Conservation (phyloP, 345 rosid genomes). For the Viola odorata region DNA sequence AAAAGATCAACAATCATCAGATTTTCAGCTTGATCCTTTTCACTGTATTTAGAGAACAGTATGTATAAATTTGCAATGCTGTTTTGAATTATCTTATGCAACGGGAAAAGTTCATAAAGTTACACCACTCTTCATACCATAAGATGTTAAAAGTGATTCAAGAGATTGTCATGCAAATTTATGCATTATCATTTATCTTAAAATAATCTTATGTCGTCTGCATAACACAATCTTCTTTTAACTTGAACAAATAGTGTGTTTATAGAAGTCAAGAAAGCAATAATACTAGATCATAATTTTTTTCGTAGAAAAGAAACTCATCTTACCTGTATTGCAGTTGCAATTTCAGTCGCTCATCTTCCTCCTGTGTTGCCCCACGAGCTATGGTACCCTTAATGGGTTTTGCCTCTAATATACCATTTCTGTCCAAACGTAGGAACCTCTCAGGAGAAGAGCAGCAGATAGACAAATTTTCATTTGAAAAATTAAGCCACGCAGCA, state of each 20-base stretch:
- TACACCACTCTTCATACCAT: too few species aligned
- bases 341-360: slow-evolving; percentile 63
- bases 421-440: slow-evolving; percentile 68
- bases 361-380: slow-evolving; percentile 64
- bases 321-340: slow-evolving; percentile 67
- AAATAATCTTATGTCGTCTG: too few species aligned
- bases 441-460: slow-evolving; percentile 97
- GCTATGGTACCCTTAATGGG: slow-evolving; percentile 93
- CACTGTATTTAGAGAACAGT: slow-evolving; percentile 37
- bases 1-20: slow-evolving; percentile 95
- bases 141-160: too few species aligned
- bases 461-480: slow-evolving; percentile 52
- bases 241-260: too few species aligned
- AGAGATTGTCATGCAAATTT: too few species aligned
- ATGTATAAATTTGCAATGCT: slow-evolving; percentile 2
- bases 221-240: too few species aligned
- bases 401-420: slow-evolving; percentile 69
- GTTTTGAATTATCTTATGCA: neutral
- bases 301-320: too few species aligned
- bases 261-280: too few species aligned
- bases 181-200: too few species aligned
- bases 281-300: too few species aligned
- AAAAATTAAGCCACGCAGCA: slow-evolving; percentile 88
- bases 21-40: slow-evolving; percentile 97
- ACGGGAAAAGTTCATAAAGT: neutral